Conservation (phyloP, 306 rosid genomes). For the Inga oerstediana region DNA sequence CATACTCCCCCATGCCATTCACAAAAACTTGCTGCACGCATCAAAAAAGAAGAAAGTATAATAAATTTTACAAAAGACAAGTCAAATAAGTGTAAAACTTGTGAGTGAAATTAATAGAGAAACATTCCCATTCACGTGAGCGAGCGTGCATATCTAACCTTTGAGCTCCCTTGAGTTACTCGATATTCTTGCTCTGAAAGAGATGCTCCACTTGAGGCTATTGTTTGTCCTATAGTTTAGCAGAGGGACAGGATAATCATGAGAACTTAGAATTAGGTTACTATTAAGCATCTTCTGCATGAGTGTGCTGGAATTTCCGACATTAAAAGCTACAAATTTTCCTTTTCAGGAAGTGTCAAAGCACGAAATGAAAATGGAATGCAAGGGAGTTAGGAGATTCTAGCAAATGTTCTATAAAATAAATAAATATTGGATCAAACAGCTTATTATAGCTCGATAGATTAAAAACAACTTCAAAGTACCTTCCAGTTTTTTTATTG, state of each 20-base stretch:
- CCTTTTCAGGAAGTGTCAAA: conserved; percentile 7
- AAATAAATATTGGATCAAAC: conserved; percentile 18
- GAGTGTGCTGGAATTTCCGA: conserved; percentile 23
- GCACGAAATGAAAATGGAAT: conserved; percentile 2
- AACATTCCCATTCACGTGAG: conserved; percentile 1
- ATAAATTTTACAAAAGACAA: conserved; percentile 16
- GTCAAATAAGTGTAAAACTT: conserved; percentile 26
- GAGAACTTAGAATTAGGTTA: conserved; percentile 20
- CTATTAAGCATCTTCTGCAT: background rate
- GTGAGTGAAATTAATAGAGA: conserved; percentile 22
- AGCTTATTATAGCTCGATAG: conserved; percentile 25
- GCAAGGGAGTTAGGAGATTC: conserved; percentile 10
- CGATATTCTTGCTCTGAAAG: conserved; percentile 61
- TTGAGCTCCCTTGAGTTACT: conserved; percentile 54
- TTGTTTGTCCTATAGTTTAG: conserved; percentile 43
- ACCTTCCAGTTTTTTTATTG: conserved; percentile 88
- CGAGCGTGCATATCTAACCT: conserved; percentile 48
- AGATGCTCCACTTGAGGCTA: conserved; percentile 40
- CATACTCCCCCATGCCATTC: conserved; percentile 71
- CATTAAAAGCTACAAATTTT: conserved; percentile 26
- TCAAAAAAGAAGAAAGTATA: conserved; percentile 3
- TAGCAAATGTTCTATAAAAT: conserved; percentile 28
- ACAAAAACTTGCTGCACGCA: conserved; percentile 61
- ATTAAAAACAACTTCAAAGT: conserved; percentile 34
- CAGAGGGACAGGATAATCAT: conserved; percentile 33